A percentile compares a stretch with the other conserved stretches of the same genome.
phyloP scores from a whole-genome alignment of 768 basidiomycete genomes.

The Hortiboletus campestris region DNA sequence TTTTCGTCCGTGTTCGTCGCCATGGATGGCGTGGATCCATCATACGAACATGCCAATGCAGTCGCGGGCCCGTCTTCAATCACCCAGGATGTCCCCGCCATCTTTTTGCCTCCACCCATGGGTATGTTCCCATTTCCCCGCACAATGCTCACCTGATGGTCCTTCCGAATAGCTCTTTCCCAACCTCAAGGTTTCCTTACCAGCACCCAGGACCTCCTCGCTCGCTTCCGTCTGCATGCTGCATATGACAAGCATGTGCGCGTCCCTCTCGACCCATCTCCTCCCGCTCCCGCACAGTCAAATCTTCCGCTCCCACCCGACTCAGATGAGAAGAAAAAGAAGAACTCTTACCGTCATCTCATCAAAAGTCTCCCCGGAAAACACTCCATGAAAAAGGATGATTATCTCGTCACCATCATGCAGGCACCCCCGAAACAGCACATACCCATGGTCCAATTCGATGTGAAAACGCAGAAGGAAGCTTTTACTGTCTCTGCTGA shows the following conservation, averaged over 20 bases:
- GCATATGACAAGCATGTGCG: slow-evolving; percentile 84
- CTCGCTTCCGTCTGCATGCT: slow-evolving; percentile 64
- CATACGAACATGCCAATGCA: slow-evolving; percentile 45
- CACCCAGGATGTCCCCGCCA: slow-evolving; percentile 16
- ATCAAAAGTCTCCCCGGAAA: slow-evolving; percentile 78
- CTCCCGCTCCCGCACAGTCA: slow-evolving; percentile 31
- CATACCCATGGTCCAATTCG: slow-evolving; percentile 60
- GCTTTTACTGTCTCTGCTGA: slow-evolving; percentile 73
- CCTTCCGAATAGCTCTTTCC: slow-evolving; percentile 26
- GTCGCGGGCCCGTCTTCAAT: slow-evolving; percentile 60
- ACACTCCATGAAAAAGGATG: slow-evolving; percentile 79
- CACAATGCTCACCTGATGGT: slow-evolving; percentile 11
- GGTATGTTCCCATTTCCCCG: slow-evolving; percentile 26
- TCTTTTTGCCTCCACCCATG: slow-evolving; percentile 33
- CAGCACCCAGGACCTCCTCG: slow-evolving; percentile 78
- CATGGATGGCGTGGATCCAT: slow-evolving; percentile 30
- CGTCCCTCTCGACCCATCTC: slow-evolving; percentile 37
- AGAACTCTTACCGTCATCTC: slow-evolving; percentile 74
- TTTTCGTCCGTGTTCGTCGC: slow-evolving; percentile 17
- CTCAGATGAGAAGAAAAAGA: slow-evolving; percentile 65
- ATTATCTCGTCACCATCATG: slow-evolving; percentile 65
- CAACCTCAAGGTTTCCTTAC: slow-evolving; percentile 46
- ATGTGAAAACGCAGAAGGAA: slow-evolving; percentile 63
- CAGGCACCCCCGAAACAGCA: slow-evolving; percentile 70
- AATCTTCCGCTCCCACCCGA: slow-evolving; percentile 49